Conservation (phyloP, 2,329 filamentous ascomycete species). For the Epichloe gansuensis region DNA sequence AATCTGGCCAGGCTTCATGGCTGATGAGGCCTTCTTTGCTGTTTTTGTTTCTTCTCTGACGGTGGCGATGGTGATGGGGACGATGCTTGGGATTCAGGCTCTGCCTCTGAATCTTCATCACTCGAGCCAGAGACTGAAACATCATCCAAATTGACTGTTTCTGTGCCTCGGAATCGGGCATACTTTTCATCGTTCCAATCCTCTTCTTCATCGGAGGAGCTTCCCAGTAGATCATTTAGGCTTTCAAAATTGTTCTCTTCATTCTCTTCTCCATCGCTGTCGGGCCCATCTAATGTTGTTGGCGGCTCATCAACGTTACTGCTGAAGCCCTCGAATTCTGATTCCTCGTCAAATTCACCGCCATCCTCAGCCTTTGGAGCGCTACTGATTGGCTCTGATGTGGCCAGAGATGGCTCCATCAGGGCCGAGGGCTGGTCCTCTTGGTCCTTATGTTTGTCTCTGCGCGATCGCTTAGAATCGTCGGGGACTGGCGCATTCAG, state of each 20-base stretch:
- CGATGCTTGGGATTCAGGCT: slow-evolving; percentile 13
- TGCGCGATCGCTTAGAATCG: slow-evolving; percentile 20
- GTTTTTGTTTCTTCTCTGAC: slow-evolving; percentile 10
- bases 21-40: slow-evolving; percentile 5
- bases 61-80: slow-evolving; percentile 19
- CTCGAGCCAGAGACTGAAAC: slow-evolving; percentile 26
- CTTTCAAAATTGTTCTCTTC: slow-evolving; percentile 27
- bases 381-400: slow-evolving; percentile 5
- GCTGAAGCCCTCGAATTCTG: slow-evolving; percentile 26
- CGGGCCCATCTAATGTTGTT: not conserved
- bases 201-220: slow-evolving; percentile 31
- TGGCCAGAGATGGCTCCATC: not conserved
- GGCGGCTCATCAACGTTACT: slow-evolving; percentile 16
- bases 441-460: slow-evolving; percentile 20
- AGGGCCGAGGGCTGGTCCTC: slow-evolving; percentile 17
- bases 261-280: slow-evolving; percentile 15
- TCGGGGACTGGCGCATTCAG: slow-evolving; percentile 37
- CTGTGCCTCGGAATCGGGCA: slow-evolving; percentile 20
- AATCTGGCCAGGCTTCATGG: slow-evolving; percentile 12
- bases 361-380: slow-evolving; percentile 7
- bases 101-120: slow-evolving; percentile 15
- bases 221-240: slow-evolving; percentile 33
- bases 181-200: slow-evolving; percentile 23
- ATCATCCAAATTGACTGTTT: slow-evolving; percentile 26
- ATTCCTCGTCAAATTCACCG: slow-evolving; percentile 16